Base-by-base conservation (phyloP, 2,329 filamentous ascomycete species). In the Neonectria punicea region DNA sequence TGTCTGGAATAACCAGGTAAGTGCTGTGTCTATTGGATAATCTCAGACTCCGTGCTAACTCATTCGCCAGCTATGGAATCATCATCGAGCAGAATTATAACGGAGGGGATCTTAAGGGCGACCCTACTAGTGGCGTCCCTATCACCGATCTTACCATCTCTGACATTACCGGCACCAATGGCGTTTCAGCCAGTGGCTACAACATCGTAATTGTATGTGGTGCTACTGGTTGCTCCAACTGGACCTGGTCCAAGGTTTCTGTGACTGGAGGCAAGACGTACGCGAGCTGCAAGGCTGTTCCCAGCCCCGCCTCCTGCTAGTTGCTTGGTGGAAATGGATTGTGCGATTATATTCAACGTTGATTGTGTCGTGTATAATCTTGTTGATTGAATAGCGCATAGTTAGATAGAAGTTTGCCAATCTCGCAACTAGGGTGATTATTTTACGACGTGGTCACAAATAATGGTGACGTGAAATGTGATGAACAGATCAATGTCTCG, bases 131-230 rank as follows among this genome's bases (percentile, higher is more conserved):
- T 41, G 82, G 82, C 36, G 81, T 87, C 20, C 84, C 83, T 11
- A 86, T 87, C 72, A 86, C 84, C 5, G 80, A 75, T 16, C 71
- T 87, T 2, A 80, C 77, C 5, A 68, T 86, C 18, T 70, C 76
- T 39, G 71, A 79, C 61, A 79, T 86, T 61, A 79, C 73, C 8
- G 84, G 84, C 5, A 77, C 79, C 11, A 55, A 64, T 4, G 57
- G 32, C 0, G 82, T 86, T n/a, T 51, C 71, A 2, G 69, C 73
- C 22, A 72, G 66, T 2, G 83, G 73, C 4, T 80, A 76, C 49
- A 78, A 84, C 58, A 75, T 86, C 66, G 86, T 86, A 66, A 84
- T 89, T 64, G 81, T 87, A 9, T 89, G 87, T 62, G 87, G 82
- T 11, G 77, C 76, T 54, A 66, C 61, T 1, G 73, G 73, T 2